A percentile compares a stretch with the other conserved stretches of the same genome.
Evolutionary conservation across 2,329 filamentous ascomycete species (phyloP).

Genomic region (Trichocomaceae sp.): DNA sequence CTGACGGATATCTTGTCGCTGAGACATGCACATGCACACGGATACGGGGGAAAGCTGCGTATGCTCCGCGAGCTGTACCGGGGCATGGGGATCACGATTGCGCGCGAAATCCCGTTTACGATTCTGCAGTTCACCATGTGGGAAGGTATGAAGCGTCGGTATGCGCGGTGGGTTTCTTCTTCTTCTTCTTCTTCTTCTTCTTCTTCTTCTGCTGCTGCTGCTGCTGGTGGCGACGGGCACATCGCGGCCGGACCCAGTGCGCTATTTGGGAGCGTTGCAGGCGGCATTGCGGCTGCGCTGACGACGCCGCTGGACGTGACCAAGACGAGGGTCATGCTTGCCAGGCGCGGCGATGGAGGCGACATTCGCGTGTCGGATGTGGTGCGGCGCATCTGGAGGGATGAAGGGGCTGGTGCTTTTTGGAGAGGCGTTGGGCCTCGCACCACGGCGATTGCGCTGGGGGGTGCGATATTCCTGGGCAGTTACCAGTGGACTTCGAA

Average conservation of each 20-base stretch:
- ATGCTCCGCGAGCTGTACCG: constrained; percentile 83
- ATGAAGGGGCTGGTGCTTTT: constrained; percentile 42
- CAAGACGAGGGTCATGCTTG: constrained; percentile 95
- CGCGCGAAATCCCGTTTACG: constrained; percentile 95
- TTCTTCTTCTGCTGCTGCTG: too few relatives aligned
- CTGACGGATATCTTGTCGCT: constrained; percentile 62
- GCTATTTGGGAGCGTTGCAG: constrained; percentile 74
- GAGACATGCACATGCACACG: constrained; percentile 27
- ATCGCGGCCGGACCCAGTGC: constrained; percentile 73
- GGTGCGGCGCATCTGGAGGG: constrained; percentile 55
- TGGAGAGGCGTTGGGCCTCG: constrained; percentile 62
- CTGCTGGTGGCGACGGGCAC: constrained; percentile 18
- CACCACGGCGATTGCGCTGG: constrained; percentile 89
- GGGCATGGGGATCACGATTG: constrained; percentile 85
- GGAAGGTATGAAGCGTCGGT: constrained; percentile 73
- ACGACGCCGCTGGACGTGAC: constrained; percentile 94
- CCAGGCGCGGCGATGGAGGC: constrained; percentile 51
- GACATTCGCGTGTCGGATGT: constrained; percentile 42
- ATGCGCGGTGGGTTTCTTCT: constrained; percentile 27
- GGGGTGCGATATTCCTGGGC: constrained; percentile 88
- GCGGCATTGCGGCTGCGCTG: constrained; percentile 75
- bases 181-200: too few relatives aligned
- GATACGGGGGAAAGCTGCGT: constrained; percentile 40
- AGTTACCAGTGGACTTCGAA: constrained; percentile 89
- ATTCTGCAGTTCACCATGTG: constrained; percentile 96